Base-by-base conservation (phyloP, 1,284 basidiomycete species). In the Phylloboletellus chloephorus region DNA sequence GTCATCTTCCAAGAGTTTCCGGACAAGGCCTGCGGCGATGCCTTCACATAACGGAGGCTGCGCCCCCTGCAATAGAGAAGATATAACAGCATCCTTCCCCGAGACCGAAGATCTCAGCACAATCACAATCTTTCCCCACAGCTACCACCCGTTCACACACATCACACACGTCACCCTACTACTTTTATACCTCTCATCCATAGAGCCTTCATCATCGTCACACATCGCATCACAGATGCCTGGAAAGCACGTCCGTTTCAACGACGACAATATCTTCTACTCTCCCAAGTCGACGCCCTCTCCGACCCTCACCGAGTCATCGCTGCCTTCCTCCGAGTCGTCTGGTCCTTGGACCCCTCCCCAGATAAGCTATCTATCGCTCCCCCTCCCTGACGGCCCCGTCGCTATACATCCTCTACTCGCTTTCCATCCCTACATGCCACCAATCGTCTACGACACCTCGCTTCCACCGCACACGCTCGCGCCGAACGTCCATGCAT, bases 221-320 rank as follows among this genome's bases (percentile, higher is more conserved):
- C 48, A 40, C 47, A 19, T 24, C 36, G 32, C 23, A 15, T 13
- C 25, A 9, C 11, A 11, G 28, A 63, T 63, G 59, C 41, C 57
- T 0, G 41, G 34, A 9, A 71, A 68, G 52, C 72, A 66, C 46
- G 73, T 74, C 39, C 69, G 67, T 38, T 74, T 74, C 50, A 63
- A 69, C 39, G 52, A 61, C 11, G 66, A 66, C 31, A 72, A 71
- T 56, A 62, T 63, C 38, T 59, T 69, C 24, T 74, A 72, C 55
- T 67, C 68, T 2, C 65, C 68, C 30, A 46, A 49, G 23, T 46
- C 55, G 17, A 58, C 61, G 1, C 63, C 68, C 0, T 72, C 72
- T 3, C 69, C 72, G 3, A 49, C 65, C 1, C 49, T 63, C 48
- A 65, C 71, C 1, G 52, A 53, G 2, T 60, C 66, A 7, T 72